phyloP scores from a whole-genome alignment of 139 green algal genomes.

The Medakamo hakoo region DNA sequence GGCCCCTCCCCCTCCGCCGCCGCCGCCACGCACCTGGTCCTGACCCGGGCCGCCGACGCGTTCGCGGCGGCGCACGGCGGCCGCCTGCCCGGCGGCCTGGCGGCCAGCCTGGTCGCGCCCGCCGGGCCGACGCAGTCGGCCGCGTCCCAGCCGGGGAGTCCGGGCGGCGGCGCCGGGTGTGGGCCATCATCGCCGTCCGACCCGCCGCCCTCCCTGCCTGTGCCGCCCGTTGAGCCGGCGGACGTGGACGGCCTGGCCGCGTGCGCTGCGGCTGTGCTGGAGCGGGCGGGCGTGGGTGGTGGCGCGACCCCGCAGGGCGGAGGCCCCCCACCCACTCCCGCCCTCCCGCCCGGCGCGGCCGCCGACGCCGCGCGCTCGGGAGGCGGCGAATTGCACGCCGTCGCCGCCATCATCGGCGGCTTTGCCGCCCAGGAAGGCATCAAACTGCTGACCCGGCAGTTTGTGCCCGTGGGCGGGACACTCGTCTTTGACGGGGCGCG shows the following conservation, averaged over 20 bases:
- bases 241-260: too few species aligned
- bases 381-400: conserved; percentile 64
- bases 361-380: conserved; percentile 59
- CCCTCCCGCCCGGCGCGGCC: conserved; percentile 45
- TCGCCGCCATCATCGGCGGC: conserved; percentile 79
- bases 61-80: conserved; percentile 38
- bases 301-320: too few species aligned
- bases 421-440: conserved; percentile 88
- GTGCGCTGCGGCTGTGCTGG: too few species aligned
- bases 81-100: too few species aligned
- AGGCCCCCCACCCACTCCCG: too few species aligned
- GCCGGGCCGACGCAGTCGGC: too few species aligned
- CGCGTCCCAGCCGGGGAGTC: too few species aligned
- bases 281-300: too few species aligned
- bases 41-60: conserved; percentile 58
- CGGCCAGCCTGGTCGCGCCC: too few species aligned
- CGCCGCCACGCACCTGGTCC: conserved; percentile 53
- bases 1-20: conserved; percentile 23
- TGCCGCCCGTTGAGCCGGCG: too few species aligned
- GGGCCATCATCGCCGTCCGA: too few species aligned
- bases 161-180: too few species aligned
- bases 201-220: background rate
- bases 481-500: conserved; percentile 83
- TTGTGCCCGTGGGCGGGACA: conserved; percentile 60
- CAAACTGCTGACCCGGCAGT: conserved; percentile 89